phyloP scores from a whole-genome alignment of 139 green algal genomes.

The Coelastrella sp. region DNA sequence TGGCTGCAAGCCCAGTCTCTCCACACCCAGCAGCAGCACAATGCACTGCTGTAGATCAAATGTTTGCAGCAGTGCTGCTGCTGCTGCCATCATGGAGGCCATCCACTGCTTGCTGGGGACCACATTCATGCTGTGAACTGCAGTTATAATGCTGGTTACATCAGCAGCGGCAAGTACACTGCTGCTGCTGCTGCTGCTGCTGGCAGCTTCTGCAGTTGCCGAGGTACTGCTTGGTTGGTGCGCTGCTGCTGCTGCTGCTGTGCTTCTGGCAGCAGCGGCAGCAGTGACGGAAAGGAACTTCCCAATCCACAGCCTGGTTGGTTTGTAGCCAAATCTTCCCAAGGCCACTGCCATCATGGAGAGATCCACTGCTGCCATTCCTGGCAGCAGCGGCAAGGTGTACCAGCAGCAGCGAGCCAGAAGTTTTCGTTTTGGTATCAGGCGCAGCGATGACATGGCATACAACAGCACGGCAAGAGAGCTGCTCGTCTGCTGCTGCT shows the following conservation, averaged over 20 bases:
- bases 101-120: background rate
- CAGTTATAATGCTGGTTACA: slow-evolving; percentile 7
- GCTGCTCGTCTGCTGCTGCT: slow-evolving; percentile 1
- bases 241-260: slow-evolving; percentile 2
- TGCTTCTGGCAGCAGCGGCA: slow-evolving; percentile 2
- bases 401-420: background rate
- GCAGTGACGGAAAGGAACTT: background rate
- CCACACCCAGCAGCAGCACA: slow-evolving; percentile 1
- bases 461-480: slow-evolving; percentile 21
- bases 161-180: background rate
- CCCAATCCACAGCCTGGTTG: background rate
- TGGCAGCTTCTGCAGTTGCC: background rate
- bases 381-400: background rate
- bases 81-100: slow-evolving; percentile 5
- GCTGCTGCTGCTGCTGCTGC: background rate
- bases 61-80: background rate
- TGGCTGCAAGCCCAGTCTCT: background rate
- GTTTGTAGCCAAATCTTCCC: background rate
- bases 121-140: slow-evolving; percentile 29
- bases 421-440: background rate
- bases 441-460: background rate
- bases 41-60: slow-evolving; percentile 22
- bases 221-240: background rate
- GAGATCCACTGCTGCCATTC: background rate
- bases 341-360: slow-evolving; percentile 15